phyloP scores from a whole-genome alignment of 805 yeast species.

The Myxozyma monticola region DNA sequence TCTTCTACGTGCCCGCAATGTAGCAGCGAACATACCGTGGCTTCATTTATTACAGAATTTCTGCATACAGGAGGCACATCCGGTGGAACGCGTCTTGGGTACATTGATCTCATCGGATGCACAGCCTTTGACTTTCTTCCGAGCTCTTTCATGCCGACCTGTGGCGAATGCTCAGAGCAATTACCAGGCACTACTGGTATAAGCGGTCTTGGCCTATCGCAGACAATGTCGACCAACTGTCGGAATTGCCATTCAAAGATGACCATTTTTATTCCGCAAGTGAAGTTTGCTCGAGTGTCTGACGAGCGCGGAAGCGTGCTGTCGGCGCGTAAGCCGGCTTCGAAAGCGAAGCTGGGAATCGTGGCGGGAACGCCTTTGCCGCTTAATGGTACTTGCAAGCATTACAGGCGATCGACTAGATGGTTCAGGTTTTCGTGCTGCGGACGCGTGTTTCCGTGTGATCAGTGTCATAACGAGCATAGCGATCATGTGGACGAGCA shows the following conservation, averaged over 20 bases:
- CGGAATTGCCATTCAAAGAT: conserved; percentile 42
- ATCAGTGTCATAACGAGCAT: conserved; percentile 44
- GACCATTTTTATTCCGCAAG: conserved; percentile 39
- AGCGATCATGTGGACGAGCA: conserved; percentile 41
- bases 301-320: conserved; percentile 29
- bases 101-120: conserved; percentile 44
- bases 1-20: conserved; percentile 39
- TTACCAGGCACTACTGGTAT: conserved; percentile 34
- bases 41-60: conserved; percentile 41
- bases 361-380: conserved; percentile 44
- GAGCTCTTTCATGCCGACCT: conserved; percentile 40
- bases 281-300: conserved; percentile 38
- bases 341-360: conserved; percentile 36
- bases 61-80: conserved; percentile 37
- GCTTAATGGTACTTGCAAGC: conserved; percentile 42
- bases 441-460: conserved; percentile 45
- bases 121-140: conserved; percentile 41
- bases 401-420: conserved; percentile 44
- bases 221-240: conserved; percentile 37
- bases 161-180: conserved; percentile 39
- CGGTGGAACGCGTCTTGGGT: conserved; percentile 35
- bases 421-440: conserved; percentile 50
- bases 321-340: conserved; percentile 18
- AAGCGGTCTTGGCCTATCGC: conserved; percentile 40
- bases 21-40: conserved; percentile 38